phyloP scores from a whole-genome alignment of 1,284 basidiomycete species.

The Heterobasidion irregulare region DNA sequence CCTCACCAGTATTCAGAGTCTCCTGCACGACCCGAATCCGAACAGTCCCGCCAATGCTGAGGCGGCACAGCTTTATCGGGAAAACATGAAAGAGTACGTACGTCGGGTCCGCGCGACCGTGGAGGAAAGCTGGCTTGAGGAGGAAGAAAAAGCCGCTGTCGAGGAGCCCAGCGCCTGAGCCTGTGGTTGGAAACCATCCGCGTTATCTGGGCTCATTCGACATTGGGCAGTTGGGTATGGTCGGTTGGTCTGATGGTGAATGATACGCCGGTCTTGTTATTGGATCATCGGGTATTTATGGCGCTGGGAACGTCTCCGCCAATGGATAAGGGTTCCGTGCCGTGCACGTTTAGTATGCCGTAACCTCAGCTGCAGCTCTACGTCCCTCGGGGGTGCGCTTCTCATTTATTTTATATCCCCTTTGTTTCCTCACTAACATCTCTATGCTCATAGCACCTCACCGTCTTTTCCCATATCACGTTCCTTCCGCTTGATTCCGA shows the following conservation, averaged over 20 bases:
- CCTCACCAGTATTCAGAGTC: constrained; percentile 90
- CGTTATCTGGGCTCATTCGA: neutral
- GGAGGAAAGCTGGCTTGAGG: constrained; percentile 87
- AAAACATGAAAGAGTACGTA: constrained; percentile 99
- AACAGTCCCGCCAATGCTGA: constrained; percentile 98
- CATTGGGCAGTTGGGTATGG: neutral
- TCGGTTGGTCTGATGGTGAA: neutral
- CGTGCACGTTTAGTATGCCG: no score
- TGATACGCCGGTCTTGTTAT: neutral
- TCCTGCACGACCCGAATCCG: constrained; percentile 96
- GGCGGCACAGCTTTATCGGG: constrained; percentile 91
- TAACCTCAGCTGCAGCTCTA: neutral
- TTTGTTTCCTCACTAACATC: neutral
- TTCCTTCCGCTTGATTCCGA: neutral
- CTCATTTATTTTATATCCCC: neutral
- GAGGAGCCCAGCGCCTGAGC: constrained; percentile 11
- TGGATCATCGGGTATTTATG: neutral
- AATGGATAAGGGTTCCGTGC: neutral
- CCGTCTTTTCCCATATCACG: neutral
- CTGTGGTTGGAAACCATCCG: neutral
- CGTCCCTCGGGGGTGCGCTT: neutral
- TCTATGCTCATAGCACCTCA: neutral
- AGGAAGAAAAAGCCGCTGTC: constrained; percentile 53
- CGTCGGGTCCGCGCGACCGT: constrained; percentile 87
- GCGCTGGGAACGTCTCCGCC: neutral